Evolutionary conservation across 2,329 filamentous ascomycete genomes (phyloP).

Genomic region (Fusarium annulatum): DNA sequence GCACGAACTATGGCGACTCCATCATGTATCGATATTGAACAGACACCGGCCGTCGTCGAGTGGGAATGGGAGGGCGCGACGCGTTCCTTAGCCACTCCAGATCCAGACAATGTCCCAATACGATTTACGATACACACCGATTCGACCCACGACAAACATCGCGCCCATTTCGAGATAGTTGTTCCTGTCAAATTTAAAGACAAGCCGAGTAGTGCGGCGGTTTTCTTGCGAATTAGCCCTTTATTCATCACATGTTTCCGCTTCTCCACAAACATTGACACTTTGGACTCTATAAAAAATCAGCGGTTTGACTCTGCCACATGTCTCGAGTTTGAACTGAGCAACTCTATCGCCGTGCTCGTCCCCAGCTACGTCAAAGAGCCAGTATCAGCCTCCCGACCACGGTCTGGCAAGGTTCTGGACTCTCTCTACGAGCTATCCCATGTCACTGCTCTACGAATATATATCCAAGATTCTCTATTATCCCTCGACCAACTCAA

Average conservation of each 20-base stretch:
- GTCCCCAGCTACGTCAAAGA: not conserved
- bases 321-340: not conserved
- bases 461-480: constrained; percentile 6
- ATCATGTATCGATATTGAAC: not conserved
- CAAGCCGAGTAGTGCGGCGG: not conserved
- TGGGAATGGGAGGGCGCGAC: constrained; percentile 6
- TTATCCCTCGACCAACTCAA: not conserved
- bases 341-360: not conserved
- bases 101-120: constrained; percentile 1
- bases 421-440: constrained; percentile 7
- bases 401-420: constrained; percentile 7
- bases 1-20: not conserved
- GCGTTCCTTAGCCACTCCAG: not conserved
- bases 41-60: constrained; percentile 3
- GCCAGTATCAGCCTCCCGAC: not conserved
- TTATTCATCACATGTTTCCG: not conserved
- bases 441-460: not conserved
- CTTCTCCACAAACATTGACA: not conserved
- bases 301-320: not conserved
- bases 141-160: not conserved
- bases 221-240: constrained; percentile 9
- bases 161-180: constrained; percentile 11
- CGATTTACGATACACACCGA: not conserved
- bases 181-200: constrained; percentile 21
- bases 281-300: not conserved